Percentiles rank a stretch among this genome's conserved stretches.
Conservation (phyloP, 2,329 filamentous ascomycete species). For the Chalara sp. region DNA sequence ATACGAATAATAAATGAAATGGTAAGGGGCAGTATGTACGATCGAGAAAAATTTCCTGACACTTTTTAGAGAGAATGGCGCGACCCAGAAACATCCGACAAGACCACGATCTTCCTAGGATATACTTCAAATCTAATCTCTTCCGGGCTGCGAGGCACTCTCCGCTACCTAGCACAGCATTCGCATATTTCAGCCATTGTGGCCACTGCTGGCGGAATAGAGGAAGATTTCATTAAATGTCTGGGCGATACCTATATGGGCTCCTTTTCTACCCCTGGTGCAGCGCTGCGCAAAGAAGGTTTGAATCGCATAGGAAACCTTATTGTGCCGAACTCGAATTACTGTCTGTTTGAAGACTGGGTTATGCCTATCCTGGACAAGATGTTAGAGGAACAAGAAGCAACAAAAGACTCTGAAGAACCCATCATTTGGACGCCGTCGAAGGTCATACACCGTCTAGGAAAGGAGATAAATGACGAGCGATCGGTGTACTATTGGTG, state of each 20-base stretch:
- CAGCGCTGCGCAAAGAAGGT: conserved; percentile 72
- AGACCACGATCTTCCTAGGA: conserved; percentile 91
- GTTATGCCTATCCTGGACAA: conserved; percentile 88
- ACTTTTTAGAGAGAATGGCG: conserved; percentile 62
- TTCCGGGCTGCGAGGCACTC: conserved; percentile 82
- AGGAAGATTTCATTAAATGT: conserved; percentile 98
- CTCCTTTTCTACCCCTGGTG: conserved; percentile 72
- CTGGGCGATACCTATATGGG: conserved; percentile 90
- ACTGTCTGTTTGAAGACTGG: conserved; percentile 98
- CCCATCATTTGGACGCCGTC: conserved; percentile 88
- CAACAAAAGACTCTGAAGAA: conserved; percentile 59
- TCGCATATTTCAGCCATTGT: conserved; percentile 89
- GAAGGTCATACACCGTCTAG: conserved; percentile 82
- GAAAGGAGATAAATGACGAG: conserved; percentile 91
- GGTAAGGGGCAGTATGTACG: conserved; percentile 44
- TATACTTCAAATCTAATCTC: conserved; percentile 98
- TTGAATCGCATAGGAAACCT: conserved; percentile 96
- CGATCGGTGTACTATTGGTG: conserved; percentile 91
- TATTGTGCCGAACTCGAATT: conserved; percentile 92
- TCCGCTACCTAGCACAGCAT: conserved; percentile 90
- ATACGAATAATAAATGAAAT: conserved; percentile 92
- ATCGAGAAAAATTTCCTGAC: not conserved
- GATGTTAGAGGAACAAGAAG: conserved; percentile 92
- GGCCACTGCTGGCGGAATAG: conserved; percentile 89
- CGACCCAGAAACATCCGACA: conserved; percentile 70